Evolutionary conservation across 164 flowering plant species (phyloP), one percentile per base, ranked within the genome.

Genomic region (Liriodendron chinense): DNA sequence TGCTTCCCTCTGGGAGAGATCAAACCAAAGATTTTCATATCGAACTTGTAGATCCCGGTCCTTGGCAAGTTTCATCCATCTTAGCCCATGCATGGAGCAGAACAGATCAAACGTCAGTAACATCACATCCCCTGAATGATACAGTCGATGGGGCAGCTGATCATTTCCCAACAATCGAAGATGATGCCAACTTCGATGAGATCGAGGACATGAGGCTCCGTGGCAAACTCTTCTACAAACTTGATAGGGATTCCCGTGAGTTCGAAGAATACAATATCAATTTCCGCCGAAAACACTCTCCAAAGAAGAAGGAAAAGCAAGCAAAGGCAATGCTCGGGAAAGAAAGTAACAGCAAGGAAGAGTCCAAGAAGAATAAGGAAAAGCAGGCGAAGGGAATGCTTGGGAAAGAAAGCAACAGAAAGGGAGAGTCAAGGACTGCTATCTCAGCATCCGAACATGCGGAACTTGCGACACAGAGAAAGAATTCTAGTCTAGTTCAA

Each of bases 131-230:
- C 23, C 24, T 28, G 9, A 48, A 56, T 3, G 84, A 83, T 70
- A 50, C 28, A 18, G 78, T 20, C 73, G 84, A 77, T 57, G 84
- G 79, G 28, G 47, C 8, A 49, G 72, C 26, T 25, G 78, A 14
- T 64, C 23, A 59, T 65, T 20, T 72, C 3, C 3, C 65, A 21
- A 7, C 25, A 1, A 48, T 24, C 43, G 78, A 77, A 24, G 76
- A 57, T 59, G 86, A 87, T n/a, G 78, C 76, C 1, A 90, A 89
- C 73, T 80, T 88, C 76, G 96, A 96, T 76, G 92, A 87, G 69
- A 87, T 96, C 63, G 95, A 90, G 73, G 94, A 91, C 75, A 86
- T 94, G 99, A 87, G 98, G 68, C 80, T 89, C 70, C 87, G 83
- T 0, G 93, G 97, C 14, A 84, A 73, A 28, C 89, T 92, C 53